These are phyloP conservation scores for Atractiella rhizophila DNA, from an alignment of 768 basidiomycete species.

Conservation along the genomic window DNA sequence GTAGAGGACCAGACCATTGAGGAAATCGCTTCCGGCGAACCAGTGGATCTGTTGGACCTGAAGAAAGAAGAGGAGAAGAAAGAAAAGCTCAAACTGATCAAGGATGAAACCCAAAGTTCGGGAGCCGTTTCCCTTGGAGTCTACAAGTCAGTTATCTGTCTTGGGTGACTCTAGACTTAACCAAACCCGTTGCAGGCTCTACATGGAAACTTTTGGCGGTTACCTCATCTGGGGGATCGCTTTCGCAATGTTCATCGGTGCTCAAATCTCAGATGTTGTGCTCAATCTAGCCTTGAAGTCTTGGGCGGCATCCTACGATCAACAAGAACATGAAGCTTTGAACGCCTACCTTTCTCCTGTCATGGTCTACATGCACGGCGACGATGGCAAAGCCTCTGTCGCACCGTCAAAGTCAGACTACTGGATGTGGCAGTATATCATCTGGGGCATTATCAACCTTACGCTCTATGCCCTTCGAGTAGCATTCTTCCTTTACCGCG, in stretches of 20 bases:
- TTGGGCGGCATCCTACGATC: conserved; percentile 8
- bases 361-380: neutral
- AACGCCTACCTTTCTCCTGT: neutral
- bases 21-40: neutral
- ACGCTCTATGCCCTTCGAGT: neutral
- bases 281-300: neutral
- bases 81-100: neutral
- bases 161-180: neutral
- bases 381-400: no score
- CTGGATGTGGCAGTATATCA: neutral
- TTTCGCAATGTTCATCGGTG: neutral
- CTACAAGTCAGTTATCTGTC: neutral
- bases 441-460: neutral
- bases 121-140: conserved; percentile 4
- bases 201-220: neutral
- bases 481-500: conserved; percentile 9
- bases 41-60: neutral
- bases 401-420: no score
- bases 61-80: neutral
- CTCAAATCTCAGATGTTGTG: conserved; percentile 1
- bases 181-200: no score
- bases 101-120: neutral
- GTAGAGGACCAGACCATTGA: neutral
- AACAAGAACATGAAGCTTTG: neutral
- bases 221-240: neutral